Percentiles rank a stretch among this genome's conserved stretches.
Evolutionary conservation across 805 yeast genomes (phyloP).

Genomic region (Komagataella mondaviorum): DNA sequence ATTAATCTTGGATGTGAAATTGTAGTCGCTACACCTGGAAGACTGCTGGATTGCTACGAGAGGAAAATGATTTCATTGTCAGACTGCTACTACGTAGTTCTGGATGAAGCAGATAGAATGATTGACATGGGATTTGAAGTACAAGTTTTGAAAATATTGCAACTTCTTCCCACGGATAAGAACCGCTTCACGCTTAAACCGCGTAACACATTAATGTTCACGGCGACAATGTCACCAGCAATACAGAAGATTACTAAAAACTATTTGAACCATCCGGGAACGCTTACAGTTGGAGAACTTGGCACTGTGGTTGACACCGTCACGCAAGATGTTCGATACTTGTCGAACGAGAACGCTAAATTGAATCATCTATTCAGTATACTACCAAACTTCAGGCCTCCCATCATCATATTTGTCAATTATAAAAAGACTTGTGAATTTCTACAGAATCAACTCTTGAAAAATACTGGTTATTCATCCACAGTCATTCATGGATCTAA

Average conservation of each 20-base stretch:
- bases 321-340: conserved; percentile 51
- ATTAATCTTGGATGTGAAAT: conserved; percentile 58
- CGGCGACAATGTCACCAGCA: conserved; percentile 80
- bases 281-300: conserved; percentile 52
- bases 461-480: conserved; percentile 27
- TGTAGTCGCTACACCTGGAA: conserved; percentile 89
- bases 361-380: conserved; percentile 21
- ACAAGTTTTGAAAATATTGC: conserved; percentile 51
- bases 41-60: conserved; percentile 71
- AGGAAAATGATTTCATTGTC: conserved; percentile 46
- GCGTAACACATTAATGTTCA: conserved; percentile 64
- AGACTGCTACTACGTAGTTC: conserved; percentile 52
- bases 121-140: conserved; percentile 89
- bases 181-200: conserved; percentile 22
- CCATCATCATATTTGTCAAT: conserved; percentile 74
- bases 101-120: conserved; percentile 96
- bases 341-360: conserved; percentile 28
- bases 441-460: conserved; percentile 35
- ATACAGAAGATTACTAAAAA: conserved; percentile 55
- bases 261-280: conserved; percentile 49
- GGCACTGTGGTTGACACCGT: conserved; percentile 58
- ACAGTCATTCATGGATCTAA: conserved; percentile 79
- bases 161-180: conserved; percentile 34
- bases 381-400: conserved; percentile 21
- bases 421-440: conserved; percentile 61